A percentile compares a stretch with the other conserved stretches of the same genome.
phyloP scores from a whole-genome alignment of 2,329 filamentous ascomycete species.

The Sphaerulina vaccinii region DNA sequence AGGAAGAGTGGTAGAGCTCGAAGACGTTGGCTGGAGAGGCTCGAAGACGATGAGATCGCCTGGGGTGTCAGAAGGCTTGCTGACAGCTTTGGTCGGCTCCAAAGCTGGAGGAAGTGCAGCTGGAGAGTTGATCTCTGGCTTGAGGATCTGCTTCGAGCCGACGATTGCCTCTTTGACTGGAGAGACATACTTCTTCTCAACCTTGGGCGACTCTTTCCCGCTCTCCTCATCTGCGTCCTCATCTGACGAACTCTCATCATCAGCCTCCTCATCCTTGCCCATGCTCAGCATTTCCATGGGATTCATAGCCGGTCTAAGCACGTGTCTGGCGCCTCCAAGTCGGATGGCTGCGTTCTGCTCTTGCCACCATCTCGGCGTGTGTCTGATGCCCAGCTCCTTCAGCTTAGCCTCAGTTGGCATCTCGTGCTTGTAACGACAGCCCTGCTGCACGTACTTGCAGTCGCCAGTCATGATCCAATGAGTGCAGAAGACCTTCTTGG shows the following conservation, averaged over 20 bases:
- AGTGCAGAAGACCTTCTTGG: constrained; percentile 76
- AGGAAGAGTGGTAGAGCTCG: constrained; percentile 2
- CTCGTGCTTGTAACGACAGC: constrained; percentile 86
- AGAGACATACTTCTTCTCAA: not conserved
- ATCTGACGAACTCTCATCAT: constrained; percentile 18
- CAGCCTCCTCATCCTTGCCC: constrained; percentile 19
- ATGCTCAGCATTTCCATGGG: constrained; percentile 28
- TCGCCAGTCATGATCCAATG: constrained; percentile 86
- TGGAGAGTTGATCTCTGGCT: constrained; percentile 1
- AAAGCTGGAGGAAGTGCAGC: constrained; percentile 14
- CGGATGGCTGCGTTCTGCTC: constrained; percentile 44
- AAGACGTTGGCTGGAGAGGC: constrained; percentile 22
- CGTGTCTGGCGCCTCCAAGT: constrained; percentile 20
- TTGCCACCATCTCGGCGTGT: constrained; percentile 57
- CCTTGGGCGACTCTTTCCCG: not conserved
- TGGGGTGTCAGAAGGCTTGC: constrained; percentile 21
- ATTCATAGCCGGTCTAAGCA: constrained; percentile 22
- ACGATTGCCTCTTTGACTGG: not conserved
- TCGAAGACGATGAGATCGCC: constrained; percentile 33
- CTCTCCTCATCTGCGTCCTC: constrained; percentile 3
- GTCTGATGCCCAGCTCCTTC: constrained; percentile 64
- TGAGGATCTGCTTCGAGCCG: constrained; percentile 7
- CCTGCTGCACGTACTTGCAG: constrained; percentile 81
- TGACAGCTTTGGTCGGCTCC: constrained; percentile 11
- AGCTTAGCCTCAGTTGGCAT: constrained; percentile 76